These are phyloP conservation scores for Rutstroemia sydowiana DNA, from an alignment of 2,329 filamentous ascomycete genomes.

Conservation along the genomic window DNA sequence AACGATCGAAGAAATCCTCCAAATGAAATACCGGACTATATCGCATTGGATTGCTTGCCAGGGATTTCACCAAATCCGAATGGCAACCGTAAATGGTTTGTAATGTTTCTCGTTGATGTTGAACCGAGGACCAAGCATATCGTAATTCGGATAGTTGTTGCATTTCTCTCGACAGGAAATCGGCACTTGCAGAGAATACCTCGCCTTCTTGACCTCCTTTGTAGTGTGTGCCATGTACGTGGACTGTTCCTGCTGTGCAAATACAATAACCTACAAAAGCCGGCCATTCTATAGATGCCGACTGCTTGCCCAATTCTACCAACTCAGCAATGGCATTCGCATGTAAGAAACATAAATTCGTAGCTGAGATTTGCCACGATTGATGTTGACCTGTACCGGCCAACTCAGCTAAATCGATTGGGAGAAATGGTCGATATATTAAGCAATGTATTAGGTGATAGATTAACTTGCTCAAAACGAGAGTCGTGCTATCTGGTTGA, in stretches of 20 bases:
- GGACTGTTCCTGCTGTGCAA: constrained; percentile 78
- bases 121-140: constrained; percentile 68
- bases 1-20: constrained; percentile 83
- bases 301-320: constrained; percentile 64
- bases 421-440: constrained; percentile 79
- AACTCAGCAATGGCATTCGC: constrained; percentile 82
- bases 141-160: constrained; percentile 69
- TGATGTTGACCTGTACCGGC: constrained; percentile 76
- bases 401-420: constrained; percentile 75
- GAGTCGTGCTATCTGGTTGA: constrained; percentile 67
- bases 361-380: constrained; percentile 88
- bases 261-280: constrained; percentile 83
- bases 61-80: constrained; percentile 66
- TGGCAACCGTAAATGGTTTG: constrained; percentile 75
- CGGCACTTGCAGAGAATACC: constrained; percentile 54
- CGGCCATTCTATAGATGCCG: constrained; percentile 73
- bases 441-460: constrained; percentile 84
- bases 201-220: constrained; percentile 34
- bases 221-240: constrained; percentile 81
- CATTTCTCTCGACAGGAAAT: constrained; percentile 72
- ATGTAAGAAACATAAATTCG: constrained; percentile 78
- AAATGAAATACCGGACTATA: constrained; percentile 76
- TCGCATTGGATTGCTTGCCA: constrained; percentile 60
- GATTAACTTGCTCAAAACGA: constrained; percentile 77
- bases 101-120: constrained; percentile 73